Evolutionary conservation across 2,329 filamentous ascomycete species (phyloP).

Genomic region (Phyllosticta paracitricarpa): DNA sequence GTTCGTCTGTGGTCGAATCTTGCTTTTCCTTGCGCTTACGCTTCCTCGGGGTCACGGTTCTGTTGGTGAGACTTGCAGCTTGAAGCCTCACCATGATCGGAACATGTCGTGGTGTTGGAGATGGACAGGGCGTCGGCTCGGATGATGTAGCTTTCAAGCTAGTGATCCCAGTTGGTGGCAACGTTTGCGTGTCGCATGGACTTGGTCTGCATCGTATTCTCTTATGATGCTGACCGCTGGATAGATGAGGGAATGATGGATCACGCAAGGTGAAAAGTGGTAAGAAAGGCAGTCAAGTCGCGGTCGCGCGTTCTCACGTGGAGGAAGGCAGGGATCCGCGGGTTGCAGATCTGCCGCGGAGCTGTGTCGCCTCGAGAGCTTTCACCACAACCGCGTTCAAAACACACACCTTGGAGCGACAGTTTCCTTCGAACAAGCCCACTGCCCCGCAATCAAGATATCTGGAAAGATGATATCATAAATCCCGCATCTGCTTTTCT

Average conservation of each 20-base stretch:
- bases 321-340: background rate
- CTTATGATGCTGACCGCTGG: background rate
- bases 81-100: conserved; percentile 30
- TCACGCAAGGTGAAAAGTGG: background rate
- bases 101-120: background rate
- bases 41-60: conserved; percentile 24
- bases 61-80: conserved; percentile 35
- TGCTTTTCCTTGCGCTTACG: conserved; percentile 34
- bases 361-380: background rate
- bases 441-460: background rate
- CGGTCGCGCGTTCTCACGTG: background rate
- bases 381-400: background rate
- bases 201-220: background rate
- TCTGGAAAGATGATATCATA: background rate
- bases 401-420: background rate
- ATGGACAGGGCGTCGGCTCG: background rate
- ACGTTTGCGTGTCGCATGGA: background rate
- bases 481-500: background rate
- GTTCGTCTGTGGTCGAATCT: conserved; percentile 15
- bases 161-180: background rate
- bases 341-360: background rate
- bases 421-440: background rate
- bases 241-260: too few relatives aligned
- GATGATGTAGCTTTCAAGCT: background rate
- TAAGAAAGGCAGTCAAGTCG: background rate